Evolutionary conservation across 2,329 filamentous ascomycete species (phyloP).

Genomic region (Gyromitra esculenta): DNA sequence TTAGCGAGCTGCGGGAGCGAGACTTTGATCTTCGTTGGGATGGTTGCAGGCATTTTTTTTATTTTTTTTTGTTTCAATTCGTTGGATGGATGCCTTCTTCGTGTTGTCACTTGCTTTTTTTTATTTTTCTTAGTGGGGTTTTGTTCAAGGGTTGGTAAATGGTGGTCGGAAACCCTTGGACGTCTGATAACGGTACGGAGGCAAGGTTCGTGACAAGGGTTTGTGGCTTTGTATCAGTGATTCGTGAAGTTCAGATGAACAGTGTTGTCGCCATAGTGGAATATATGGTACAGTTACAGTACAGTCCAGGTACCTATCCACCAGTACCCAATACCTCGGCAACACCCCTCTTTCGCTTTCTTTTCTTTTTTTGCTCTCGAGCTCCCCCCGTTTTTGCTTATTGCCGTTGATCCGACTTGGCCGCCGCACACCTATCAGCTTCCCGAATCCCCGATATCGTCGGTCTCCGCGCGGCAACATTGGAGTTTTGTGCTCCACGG

Average conservation of each 20-base stretch:
- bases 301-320: not conserved
- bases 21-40: slow-evolving; percentile 37
- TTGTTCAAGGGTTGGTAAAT: not conserved
- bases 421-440: slow-evolving; percentile 35
- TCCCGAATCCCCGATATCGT: slow-evolving; percentile 44
- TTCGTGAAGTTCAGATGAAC: slow-evolving; percentile 50
- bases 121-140: not conserved
- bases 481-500: slow-evolving; percentile 11
- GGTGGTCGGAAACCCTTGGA: slow-evolving; percentile 19
- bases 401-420: slow-evolving; percentile 49
- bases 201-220: slow-evolving; percentile 7
- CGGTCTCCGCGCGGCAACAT: slow-evolving; percentile 19
- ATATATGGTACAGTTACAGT: not conserved
- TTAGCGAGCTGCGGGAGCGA: slow-evolving; percentile 62
- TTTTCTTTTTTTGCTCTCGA: not conserved
- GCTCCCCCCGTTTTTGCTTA: slow-evolving; percentile 30
- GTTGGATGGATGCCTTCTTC: not conserved
- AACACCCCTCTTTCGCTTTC: slow-evolving; percentile 23
- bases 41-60: slow-evolving; percentile 31
- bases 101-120: slow-evolving; percentile 17
- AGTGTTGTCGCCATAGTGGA: slow-evolving; percentile 24
- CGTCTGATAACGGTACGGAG: slow-evolving; percentile 16
- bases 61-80: not conserved
- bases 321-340: slow-evolving; percentile 22
- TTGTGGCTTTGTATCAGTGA: slow-evolving; percentile 9